A percentile compares a stretch with the other conserved stretches of the same genome.
Evolutionary conservation across 2,329 filamentous ascomycete genomes (phyloP).

Genomic region (Fusarium sp.): DNA sequence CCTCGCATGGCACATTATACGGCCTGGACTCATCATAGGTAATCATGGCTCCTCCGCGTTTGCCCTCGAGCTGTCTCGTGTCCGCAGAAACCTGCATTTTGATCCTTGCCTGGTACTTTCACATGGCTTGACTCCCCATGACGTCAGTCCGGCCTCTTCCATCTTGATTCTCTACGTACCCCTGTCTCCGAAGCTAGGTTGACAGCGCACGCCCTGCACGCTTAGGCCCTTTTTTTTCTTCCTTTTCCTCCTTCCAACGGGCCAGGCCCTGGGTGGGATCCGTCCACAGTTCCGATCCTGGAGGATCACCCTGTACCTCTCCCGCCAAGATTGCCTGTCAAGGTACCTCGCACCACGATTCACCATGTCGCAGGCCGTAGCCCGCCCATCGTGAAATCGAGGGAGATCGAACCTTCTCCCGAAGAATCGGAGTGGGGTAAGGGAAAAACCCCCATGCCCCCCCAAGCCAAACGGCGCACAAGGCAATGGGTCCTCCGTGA

Average conservation of each 20-base stretch:
- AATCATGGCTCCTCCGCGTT: slow-evolving; percentile 6
- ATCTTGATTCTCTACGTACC: slow-evolving; percentile 6
- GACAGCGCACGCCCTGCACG: slow-evolving; percentile 36
- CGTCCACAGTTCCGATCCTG: slow-evolving; percentile 16
- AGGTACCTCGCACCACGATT: slow-evolving; percentile 29
- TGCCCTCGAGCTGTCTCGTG: slow-evolving; percentile 17
- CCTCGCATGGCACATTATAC: slow-evolving; percentile 1
- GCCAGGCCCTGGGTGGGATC: slow-evolving; percentile 14
- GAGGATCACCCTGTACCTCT: slow-evolving; percentile 12
- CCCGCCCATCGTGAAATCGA: slow-evolving; percentile 36
- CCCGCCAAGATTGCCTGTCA: background rate
- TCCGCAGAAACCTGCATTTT: slow-evolving; percentile 24
- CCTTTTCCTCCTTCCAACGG: slow-evolving; percentile 11
- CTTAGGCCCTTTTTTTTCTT: slow-evolving; percentile 1
- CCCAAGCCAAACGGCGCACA: slow-evolving; percentile 3
- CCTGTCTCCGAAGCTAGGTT: slow-evolving; percentile 24
- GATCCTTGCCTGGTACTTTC: slow-evolving; percentile 1
- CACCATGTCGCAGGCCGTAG: slow-evolving; percentile 17
- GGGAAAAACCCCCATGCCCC: slow-evolving; percentile 4
- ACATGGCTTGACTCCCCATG: slow-evolving; percentile 26
- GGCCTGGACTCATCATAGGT: slow-evolving; percentile 13
- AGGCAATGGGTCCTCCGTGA: background rate
- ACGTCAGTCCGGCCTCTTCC: slow-evolving; percentile 37
- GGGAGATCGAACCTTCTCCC: slow-evolving; percentile 35
- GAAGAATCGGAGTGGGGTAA: slow-evolving; percentile 22